Evolutionary conservation across 2,329 filamentous ascomycete species (phyloP).

Genomic region (Dothideomycetidae sp.): DNA sequence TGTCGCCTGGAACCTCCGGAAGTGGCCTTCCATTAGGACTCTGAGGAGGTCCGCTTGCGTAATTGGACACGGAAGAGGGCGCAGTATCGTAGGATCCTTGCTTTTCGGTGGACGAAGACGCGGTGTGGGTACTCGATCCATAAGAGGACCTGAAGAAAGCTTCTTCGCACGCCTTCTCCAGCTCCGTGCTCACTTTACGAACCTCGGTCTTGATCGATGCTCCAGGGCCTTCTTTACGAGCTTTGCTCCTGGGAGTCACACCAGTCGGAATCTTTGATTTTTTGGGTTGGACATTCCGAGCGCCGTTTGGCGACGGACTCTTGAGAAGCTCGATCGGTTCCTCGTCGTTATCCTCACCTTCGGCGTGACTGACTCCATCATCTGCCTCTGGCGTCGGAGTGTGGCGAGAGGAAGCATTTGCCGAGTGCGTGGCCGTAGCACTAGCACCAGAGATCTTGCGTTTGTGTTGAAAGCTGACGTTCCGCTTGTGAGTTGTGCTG

Average conservation of each 20-base stretch:
- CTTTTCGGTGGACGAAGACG: constrained; percentile 25
- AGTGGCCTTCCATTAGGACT: constrained; percentile 23
- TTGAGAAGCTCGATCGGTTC: constrained; percentile 12
- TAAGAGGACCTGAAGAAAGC: constrained; percentile 64
- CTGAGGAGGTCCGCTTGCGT: constrained; percentile 13
- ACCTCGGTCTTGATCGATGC: constrained; percentile 60
- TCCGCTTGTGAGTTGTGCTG: constrained; percentile 35
- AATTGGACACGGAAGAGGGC: constrained; percentile 32
- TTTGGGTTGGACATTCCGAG: constrained; percentile 20
- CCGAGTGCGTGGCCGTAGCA: constrained; percentile 24
- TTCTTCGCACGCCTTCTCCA: constrained; percentile 82
- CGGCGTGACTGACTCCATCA: constrained; percentile 9
- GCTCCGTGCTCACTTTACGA: constrained; percentile 66
- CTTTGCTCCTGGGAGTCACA: constrained; percentile 20
- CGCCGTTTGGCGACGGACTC: constrained; percentile 20
- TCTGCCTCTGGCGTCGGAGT: constrained; percentile 8
- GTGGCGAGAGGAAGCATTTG: constrained; percentile 16
- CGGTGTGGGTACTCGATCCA: constrained; percentile 31
- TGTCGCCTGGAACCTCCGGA: constrained; percentile 31
- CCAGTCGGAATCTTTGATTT: constrained; percentile 21
- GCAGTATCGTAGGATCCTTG: constrained; percentile 36
- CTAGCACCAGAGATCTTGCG: constrained; percentile 30
- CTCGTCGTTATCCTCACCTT: constrained; percentile 9
- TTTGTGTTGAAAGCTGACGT: constrained; percentile 48
- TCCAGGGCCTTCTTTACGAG: constrained; percentile 30